Evolutionary conservation across 192 early-diverging fungal genomes (phyloP).

Genomic region (Backusella circina): DNA sequence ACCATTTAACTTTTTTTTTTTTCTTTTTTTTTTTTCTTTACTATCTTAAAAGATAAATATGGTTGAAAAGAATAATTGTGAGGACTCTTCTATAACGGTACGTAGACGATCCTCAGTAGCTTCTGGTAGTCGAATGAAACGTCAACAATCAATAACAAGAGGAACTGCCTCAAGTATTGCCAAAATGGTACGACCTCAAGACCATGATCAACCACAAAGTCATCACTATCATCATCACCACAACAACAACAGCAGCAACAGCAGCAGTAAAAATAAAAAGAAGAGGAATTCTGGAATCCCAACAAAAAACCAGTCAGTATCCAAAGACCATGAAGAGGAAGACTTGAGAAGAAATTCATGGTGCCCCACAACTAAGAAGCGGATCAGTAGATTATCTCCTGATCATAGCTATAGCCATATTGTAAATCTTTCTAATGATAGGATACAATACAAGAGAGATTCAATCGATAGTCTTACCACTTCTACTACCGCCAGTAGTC

Average conservation of each 20-base stretch:
- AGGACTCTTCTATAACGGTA: background rate
- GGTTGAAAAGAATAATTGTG: background rate
- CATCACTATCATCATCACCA: background rate
- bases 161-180: constrained; percentile 7
- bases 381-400: background rate
- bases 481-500: background rate
- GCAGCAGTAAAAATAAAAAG: background rate
- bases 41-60: background rate
- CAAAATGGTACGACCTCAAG: background rate
- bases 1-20: too few relatives aligned
- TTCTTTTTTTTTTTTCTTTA: background rate
- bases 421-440: background rate
- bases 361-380: background rate
- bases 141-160: background rate
- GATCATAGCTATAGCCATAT: background rate
- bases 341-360: background rate
- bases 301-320: background rate
- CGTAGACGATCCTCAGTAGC: background rate
- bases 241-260: background rate
- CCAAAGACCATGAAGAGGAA: background rate
- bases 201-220: background rate
- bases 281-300: background rate
- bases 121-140: background rate
- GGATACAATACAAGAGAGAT: background rate
- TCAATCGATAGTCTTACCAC: constrained; percentile 2